phyloP scores from a whole-genome alignment of 2,329 filamentous ascomycete genomes.

The Fusarium sp. region DNA sequence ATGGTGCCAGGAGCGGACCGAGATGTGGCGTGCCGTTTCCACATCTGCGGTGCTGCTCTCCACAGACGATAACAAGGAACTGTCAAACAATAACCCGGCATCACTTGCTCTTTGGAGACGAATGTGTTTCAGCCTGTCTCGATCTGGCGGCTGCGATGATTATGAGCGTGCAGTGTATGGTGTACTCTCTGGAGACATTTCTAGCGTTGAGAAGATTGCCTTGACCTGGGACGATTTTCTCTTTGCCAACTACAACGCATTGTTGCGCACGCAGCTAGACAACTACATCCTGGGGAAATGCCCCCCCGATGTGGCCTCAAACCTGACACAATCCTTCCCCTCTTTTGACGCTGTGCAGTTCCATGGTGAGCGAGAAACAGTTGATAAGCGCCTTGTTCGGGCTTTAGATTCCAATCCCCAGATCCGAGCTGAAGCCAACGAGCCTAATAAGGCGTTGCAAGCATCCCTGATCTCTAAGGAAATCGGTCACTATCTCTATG shows the following conservation, averaged over 20 bases:
- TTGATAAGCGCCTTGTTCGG: conserved; percentile 71
- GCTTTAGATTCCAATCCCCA: conserved; percentile 69
- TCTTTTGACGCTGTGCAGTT: conserved; percentile 75
- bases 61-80: conserved; percentile 59
- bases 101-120: conserved; percentile 78
- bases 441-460: conserved; percentile 81
- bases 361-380: conserved; percentile 66
- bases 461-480: conserved; percentile 78
- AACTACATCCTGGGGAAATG: conserved; percentile 72
- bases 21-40: conserved; percentile 89
- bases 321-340: conserved; percentile 70
- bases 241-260: conserved; percentile 89
- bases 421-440: conserved; percentile 69
- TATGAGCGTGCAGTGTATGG: conserved; percentile 94
- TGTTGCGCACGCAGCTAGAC: conserved; percentile 84
- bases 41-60: conserved; percentile 79
- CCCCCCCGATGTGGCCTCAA: conserved; percentile 65
- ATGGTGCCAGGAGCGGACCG: conserved; percentile 88
- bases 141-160: conserved; percentile 76
- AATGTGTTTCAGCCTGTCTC: conserved; percentile 79
- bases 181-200: conserved; percentile 85
- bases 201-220: conserved; percentile 82
- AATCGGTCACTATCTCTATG: conserved; percentile 68
- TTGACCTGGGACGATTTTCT: conserved; percentile 87
- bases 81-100: conserved; percentile 54